These are phyloP conservation scores for Saccharomycopsis sp. DNA, from an alignment of 805 yeast species.

Conservation along the genomic window DNA sequence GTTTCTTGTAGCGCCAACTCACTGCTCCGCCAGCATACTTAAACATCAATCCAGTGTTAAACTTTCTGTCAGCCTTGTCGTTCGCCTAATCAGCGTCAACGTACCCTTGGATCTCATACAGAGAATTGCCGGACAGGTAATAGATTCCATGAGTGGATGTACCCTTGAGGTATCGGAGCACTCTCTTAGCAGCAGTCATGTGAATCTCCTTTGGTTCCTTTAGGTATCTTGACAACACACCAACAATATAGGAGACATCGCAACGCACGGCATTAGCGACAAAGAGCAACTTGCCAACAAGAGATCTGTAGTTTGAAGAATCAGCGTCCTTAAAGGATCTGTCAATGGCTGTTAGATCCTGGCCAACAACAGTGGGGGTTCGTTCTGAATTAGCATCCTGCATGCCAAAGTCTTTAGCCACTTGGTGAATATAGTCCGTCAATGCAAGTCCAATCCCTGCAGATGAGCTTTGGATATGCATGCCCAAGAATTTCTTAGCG, in stretches of 20 bases:
- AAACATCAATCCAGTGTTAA: conserved; percentile 1
- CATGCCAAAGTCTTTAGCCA: not conserved
- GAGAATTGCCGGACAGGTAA: too few species aligned
- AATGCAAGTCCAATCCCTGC: not conserved
- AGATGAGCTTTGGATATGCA: not conserved
- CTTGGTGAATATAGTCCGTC: not conserved
- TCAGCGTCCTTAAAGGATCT: not conserved
- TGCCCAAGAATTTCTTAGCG: conserved; percentile 12
- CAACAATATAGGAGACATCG: not conserved
- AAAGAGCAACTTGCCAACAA: not conserved
- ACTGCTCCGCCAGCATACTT: conserved; percentile 1
- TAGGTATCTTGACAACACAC: too few species aligned
- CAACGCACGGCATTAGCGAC: not conserved
- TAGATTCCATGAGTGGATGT: not conserved
- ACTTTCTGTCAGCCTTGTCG: not conserved
- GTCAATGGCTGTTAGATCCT: not conserved
- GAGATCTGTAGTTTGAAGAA: not conserved
- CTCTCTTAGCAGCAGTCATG: not conserved
- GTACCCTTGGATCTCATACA: too few species aligned
- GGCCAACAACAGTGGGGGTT: not conserved
- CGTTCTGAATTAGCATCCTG: not conserved
- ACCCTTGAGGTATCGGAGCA: too few species aligned
- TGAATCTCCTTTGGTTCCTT: not conserved
- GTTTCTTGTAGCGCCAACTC: conserved; percentile 2
- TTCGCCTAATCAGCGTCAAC: not conserved